Evolutionary conservation across 2,329 filamentous ascomycete species (phyloP).

Genomic region (Mycogone perniciosa): DNA sequence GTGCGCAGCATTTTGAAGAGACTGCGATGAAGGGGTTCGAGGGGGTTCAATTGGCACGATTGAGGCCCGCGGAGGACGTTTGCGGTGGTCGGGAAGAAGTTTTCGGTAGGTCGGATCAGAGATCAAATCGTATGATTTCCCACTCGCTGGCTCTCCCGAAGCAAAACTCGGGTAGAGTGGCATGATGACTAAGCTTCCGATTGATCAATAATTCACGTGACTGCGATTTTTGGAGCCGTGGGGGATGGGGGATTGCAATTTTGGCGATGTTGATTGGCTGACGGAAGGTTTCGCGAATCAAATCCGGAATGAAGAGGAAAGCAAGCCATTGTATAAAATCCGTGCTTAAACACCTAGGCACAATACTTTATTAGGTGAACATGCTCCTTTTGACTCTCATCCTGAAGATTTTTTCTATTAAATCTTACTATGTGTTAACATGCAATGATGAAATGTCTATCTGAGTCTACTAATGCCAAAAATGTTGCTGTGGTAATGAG

Average conservation of each 20-base stretch:
- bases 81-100: conserved; percentile 19
- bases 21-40: conserved; percentile 15
- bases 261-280: background rate
- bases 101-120: conserved; percentile 20
- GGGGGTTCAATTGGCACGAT: conserved; percentile 30
- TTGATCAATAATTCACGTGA: conserved; percentile 14
- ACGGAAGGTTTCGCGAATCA: conserved; percentile 15
- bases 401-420: too few relatives aligned
- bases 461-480: too few relatives aligned
- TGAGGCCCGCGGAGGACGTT: conserved; percentile 14
- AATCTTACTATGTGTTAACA: too few relatives aligned
- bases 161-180: conserved; percentile 20
- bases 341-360: too few relatives aligned
- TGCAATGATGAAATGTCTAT: too few relatives aligned
- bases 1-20: conserved; percentile 47
- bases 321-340: too few relatives aligned
- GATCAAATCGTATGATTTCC: conserved; percentile 23
- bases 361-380: too few relatives aligned
- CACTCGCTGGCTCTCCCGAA: conserved; percentile 5
- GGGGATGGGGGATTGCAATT: background rate
- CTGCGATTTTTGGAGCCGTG: background rate
- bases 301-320: background rate
- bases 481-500: too few relatives aligned
- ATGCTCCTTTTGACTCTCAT: too few relatives aligned
- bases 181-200: conserved; percentile 17